Percentiles rank a stretch among this genome's conserved stretches.
Evolutionary conservation across 345 rosid species (phyloP).

Genomic region (Corchorus olitorius): DNA sequence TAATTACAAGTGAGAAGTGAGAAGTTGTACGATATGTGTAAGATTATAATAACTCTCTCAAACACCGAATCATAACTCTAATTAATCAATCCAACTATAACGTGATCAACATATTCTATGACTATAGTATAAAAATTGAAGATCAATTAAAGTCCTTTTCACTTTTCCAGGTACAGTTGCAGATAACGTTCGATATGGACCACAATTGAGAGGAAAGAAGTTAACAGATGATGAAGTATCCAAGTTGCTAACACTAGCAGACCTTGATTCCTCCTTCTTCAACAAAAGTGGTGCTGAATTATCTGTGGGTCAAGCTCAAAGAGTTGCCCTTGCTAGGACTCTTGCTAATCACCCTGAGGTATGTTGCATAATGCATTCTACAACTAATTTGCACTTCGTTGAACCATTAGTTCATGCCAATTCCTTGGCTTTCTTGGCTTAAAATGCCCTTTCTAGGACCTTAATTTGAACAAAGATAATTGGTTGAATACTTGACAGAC

Average conservation of each 20-base stretch:
- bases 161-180: slow-evolving; percentile 74
- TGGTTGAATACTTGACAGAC: too few relatives aligned
- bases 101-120: too few relatives aligned
- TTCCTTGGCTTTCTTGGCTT: too few relatives aligned
- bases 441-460: too few relatives aligned
- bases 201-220: slow-evolving; percentile 67
- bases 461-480: too few relatives aligned
- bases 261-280: slow-evolving; percentile 63
- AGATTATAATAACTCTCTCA: too few relatives aligned
- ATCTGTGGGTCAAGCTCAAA: slow-evolving; percentile 90
- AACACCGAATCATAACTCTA: too few relatives aligned
- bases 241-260: slow-evolving; percentile 69
- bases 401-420: too few relatives aligned
- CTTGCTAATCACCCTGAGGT: slow-evolving; percentile 89
- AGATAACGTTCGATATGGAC: slow-evolving; percentile 82
- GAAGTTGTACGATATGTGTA: too few relatives aligned
- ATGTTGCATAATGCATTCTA: not conserved
- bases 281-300: slow-evolving; percentile 58
- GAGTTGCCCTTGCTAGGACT: slow-evolving; percentile 93
- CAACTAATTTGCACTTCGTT: too few relatives aligned
- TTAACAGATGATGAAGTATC: slow-evolving; percentile 53
- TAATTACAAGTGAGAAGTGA: too few relatives aligned
- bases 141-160: not conserved
- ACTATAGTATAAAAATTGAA: not conserved
- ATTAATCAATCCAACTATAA: too few relatives aligned